These are phyloP conservation scores for Pterothamnion heteromorphum DNA, from an alignment of 31 red algal genomes.

Conservation along the genomic window DNA sequence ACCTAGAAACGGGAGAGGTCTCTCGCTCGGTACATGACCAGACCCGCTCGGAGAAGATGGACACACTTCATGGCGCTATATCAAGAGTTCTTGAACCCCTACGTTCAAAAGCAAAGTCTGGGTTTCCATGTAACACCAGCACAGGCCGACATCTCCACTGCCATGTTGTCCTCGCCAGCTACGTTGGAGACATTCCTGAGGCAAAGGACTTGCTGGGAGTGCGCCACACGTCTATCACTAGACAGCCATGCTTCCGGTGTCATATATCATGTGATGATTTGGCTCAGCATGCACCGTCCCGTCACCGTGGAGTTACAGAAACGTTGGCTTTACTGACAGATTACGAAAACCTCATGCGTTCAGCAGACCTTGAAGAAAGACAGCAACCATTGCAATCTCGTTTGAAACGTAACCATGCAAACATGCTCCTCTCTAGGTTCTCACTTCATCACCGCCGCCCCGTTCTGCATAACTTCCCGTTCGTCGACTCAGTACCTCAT, in stretches of 20 bases:
- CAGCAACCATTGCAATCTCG: too few relatives aligned
- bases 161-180: neutral
- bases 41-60: neutral
- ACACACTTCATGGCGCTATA: neutral
- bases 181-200: slow-evolving; percentile 1
- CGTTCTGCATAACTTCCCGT: too few relatives aligned
- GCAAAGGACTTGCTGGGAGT: slow-evolving; percentile 14
- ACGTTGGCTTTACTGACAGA: too few relatives aligned
- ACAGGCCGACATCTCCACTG: neutral
- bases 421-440: too few relatives aligned
- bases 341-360: too few relatives aligned
- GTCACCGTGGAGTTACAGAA: too few relatives aligned
- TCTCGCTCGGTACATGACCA: neutral
- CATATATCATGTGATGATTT: neutral
- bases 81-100: neutral
- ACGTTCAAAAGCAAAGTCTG: neutral
- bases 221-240: neutral
- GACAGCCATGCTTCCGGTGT: neutral
- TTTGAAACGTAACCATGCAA: too few relatives aligned
- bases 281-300: neutral
- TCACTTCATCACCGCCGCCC: too few relatives aligned
- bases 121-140: neutral
- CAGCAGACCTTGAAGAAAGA: too few relatives aligned
- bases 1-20: neutral
- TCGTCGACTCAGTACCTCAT: neutral